Base-by-base conservation (phyloP, 768 basidiomycete genomes). In the Pleurotus tuber-regium region DNA sequence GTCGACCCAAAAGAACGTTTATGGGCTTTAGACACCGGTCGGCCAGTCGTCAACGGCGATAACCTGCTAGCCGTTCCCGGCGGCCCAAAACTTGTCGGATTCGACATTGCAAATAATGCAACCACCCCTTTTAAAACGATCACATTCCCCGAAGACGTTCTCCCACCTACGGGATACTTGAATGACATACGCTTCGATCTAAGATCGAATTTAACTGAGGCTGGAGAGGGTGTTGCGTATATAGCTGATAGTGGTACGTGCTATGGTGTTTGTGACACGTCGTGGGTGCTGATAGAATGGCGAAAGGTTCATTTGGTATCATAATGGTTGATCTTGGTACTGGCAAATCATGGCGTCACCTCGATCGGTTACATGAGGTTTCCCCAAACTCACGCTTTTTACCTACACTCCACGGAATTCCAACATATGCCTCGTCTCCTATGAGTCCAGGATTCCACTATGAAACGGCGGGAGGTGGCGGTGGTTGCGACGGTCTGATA, bases 281-380 rank as follows among this genome's bases (percentile, higher is more conserved):
- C 16, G 4, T 16, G 5, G 12, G 41, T 12, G 18, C 9, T 23
- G 54, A 6, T 8, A 43, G 12, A 16, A 18, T 25, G 47, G 23
- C 14, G 11, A 4, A 21, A 58, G 57, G 57, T 12, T 44, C 33
- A 8, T 58, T 56, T 24, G 57, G 57, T 11, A 58, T 58, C 29
- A 56, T 58, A 21, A 55, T 58, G 5, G 57, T 56, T 2, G 57
- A 58, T 33, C 52, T 58, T 8, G 57, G 57, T 26, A 58, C 54
- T 7, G 57, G 54, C 11, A 41, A 50, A 50, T 58, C 57, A 9
- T 58, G 57, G 57, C 51, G 57, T 14, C 55, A 58, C 42, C 50
- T 58, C 35, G 52, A 56, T 40, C 50, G 44, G 4, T 30, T 53
- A 35, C 21, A 26, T 11, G 25, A 19, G 9, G 51, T 53, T 12